Percentiles rank a stretch among this genome's conserved stretches.
Conservation (phyloP, 139 green algal species). For the Chlorella sp. region DNA sequence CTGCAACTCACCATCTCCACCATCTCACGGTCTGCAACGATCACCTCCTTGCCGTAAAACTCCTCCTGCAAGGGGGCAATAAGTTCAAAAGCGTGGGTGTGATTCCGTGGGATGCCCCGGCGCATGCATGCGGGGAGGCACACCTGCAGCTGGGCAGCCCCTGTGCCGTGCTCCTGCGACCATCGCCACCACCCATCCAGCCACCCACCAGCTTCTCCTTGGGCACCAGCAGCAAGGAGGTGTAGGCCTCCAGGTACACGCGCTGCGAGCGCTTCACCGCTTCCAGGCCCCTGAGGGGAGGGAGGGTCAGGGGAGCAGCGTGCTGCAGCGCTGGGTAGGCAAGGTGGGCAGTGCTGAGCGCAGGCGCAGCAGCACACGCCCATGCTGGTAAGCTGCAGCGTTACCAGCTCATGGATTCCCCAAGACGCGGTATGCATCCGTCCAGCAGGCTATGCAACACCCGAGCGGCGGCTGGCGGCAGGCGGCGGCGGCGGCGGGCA, state of each 20-base stretch:
- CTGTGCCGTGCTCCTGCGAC: background rate
- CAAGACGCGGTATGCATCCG: too few relatives aligned
- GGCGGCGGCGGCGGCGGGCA: background rate
- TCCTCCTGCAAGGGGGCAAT: slow-evolving; percentile 72
- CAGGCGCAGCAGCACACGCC: too few relatives aligned
- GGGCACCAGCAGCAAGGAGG: slow-evolving; percentile 92
- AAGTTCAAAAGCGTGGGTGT: background rate
- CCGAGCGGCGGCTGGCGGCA: background rate
- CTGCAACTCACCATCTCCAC: slow-evolving; percentile 91
- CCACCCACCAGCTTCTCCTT: slow-evolving; percentile 79
- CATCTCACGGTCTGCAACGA: slow-evolving; percentile 93
- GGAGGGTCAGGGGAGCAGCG: too few relatives aligned
- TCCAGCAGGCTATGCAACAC: background rate
- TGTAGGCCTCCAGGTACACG: slow-evolving; percentile 98
- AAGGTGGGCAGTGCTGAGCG: too few relatives aligned
- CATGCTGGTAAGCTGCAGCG: too few relatives aligned
- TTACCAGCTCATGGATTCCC: too few relatives aligned
- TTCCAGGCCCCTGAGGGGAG: slow-evolving; percentile 81
- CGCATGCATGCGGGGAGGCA: too few relatives aligned
- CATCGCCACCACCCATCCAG: background rate
- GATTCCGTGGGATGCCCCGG: background rate
- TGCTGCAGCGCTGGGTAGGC: background rate
- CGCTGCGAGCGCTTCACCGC: slow-evolving; percentile 72
- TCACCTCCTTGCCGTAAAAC: slow-evolving; percentile 92
- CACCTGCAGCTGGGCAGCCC: too few relatives aligned